phyloP scores from a whole-genome alignment of 768 basidiomycete species.

The Coprinopsis cinerea region DNA sequence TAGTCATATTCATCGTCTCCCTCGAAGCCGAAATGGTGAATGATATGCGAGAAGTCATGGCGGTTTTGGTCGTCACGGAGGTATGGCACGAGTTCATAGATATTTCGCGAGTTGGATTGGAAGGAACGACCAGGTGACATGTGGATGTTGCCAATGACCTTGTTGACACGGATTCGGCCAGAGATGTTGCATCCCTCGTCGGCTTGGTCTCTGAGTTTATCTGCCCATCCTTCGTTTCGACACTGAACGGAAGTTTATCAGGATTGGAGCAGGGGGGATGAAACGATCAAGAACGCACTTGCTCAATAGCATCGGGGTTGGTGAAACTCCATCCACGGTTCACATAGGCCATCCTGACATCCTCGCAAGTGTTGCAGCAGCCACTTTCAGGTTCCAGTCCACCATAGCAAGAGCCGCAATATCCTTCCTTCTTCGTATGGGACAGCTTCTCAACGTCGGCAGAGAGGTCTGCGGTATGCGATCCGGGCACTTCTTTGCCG shows the following conservation, averaged over 20 bases:
- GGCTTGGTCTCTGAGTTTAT: slow-evolving; percentile 87
- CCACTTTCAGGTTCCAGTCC: slow-evolving; percentile 68
- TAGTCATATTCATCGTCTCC: slow-evolving; percentile 78
- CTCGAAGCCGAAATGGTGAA: slow-evolving; percentile 78
- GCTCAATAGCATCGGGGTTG: slow-evolving; percentile 87
- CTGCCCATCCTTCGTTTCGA: slow-evolving; percentile 89
- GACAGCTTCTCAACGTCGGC: slow-evolving; percentile 86
- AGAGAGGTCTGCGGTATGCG: slow-evolving; percentile 56
- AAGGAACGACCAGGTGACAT: slow-evolving; percentile 94
- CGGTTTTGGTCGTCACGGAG: slow-evolving; percentile 80
- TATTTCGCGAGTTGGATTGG: slow-evolving; percentile 73
- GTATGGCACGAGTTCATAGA: slow-evolving; percentile 92
- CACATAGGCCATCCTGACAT: slow-evolving; percentile 85
- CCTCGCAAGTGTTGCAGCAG: slow-evolving; percentile 96
- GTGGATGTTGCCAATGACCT: slow-evolving; percentile 94
- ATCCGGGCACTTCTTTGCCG: slow-evolving; percentile 55
- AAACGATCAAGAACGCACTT: slow-evolving; percentile 62
- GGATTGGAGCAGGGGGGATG: background rate
- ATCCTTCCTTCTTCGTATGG: slow-evolving; percentile 50
- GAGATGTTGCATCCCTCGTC: slow-evolving; percentile 92
- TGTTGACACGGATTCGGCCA: slow-evolving; percentile 91
- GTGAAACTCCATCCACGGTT: slow-evolving; percentile 93
- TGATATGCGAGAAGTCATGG: slow-evolving; percentile 90
- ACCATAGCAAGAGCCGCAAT: slow-evolving; percentile 97
- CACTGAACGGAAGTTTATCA: slow-evolving; percentile 49